Base-by-base conservation (phyloP, 495 filamentous ascomycete species). In the Pseudevernia furfuracea region DNA sequence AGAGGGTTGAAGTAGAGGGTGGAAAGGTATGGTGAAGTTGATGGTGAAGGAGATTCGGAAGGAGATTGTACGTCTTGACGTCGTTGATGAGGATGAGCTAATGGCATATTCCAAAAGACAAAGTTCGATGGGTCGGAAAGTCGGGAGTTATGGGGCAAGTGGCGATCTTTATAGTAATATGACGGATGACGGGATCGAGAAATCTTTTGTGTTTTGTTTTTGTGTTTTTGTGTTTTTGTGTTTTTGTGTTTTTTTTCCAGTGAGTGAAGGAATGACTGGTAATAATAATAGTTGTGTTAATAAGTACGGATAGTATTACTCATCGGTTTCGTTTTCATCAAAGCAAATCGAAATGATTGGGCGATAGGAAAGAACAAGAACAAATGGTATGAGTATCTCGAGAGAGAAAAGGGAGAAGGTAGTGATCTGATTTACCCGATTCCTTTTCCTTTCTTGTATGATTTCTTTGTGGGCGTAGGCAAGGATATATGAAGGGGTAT, bases 21-120 rank as follows among this genome's bases (percentile, higher is more conserved):
- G 0, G 46, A 21, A 1, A 61, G 46, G 30, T 58, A 59, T 52
- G 68, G 62, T 14, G 65, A 60, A 1, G 64, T 30, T 17, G 67
- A 61, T 61, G 67, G 65, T 53, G 67, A 64, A n/a, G 65, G 52
- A 11, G 56, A 67, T 17, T 64, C 61, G 34, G 64, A 67, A 43
- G 58, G 58, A 21, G 67, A 58, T 34, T 64, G 48, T 41, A 48
- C 57, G 46, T 63, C 28, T 59, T 69, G 67, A 67, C 61, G 67
- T 67, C 53, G 43, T 60, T 44, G 60, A 60, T 12, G 46, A 11
- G 21, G 67, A 69, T 66, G 60, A 56, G 61, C 62, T 63, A 68
- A 68, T 66, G 58, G 38, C 57, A 64, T 68, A 25, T 41, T 43
- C 57, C 36, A 59, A 59, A 7, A 6, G 43, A 25, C 36, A 43